These are phyloP conservation scores for Rhexocercosporidium sp. DNA, from an alignment of 2,329 filamentous ascomycete genomes.

Conservation along the genomic window DNA sequence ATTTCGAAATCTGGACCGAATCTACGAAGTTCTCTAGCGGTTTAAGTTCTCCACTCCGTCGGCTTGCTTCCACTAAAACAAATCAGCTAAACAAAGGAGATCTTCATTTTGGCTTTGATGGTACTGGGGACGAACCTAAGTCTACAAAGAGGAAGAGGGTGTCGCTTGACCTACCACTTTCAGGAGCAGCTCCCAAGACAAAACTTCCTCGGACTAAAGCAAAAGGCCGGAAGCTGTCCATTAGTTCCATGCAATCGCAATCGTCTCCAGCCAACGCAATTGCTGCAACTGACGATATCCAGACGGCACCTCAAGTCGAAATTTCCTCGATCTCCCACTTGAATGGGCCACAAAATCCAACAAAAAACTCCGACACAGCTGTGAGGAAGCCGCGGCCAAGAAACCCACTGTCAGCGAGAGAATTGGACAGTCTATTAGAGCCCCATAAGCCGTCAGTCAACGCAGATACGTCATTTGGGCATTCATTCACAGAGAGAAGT, in stretches of 20 bases:
- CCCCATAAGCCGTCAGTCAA: not conserved
- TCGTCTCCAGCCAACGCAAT: not conserved
- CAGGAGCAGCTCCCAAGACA: not conserved
- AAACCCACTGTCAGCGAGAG: slow-evolving; percentile 1
- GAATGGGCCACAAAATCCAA: too few species aligned
- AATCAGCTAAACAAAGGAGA: not conserved
- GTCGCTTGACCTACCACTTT: not conserved
- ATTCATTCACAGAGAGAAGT: not conserved
- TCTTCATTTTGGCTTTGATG: slow-evolving; percentile 8
- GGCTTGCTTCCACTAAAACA: not conserved
- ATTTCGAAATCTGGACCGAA: not conserved
- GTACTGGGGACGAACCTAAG: not conserved
- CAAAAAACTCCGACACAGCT: not conserved
- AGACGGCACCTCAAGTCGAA: not conserved
- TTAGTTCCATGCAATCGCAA: not conserved
- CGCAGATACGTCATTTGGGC: not conserved
- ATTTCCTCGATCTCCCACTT: not conserved
- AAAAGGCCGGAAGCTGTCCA: not conserved
- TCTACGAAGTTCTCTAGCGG: not conserved
- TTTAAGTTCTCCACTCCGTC: not conserved
- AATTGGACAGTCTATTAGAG: not conserved
- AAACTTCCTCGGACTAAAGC: not conserved
- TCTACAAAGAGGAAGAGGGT: slow-evolving; percentile 1
- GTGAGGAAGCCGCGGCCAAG: slow-evolving; percentile 1
- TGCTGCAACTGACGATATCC: not conserved